A percentile compares a stretch with the other conserved stretches of the same genome.
phyloP scores from a whole-genome alignment of 306 rosid genomes.

The Cucurbita maxima region DNA sequence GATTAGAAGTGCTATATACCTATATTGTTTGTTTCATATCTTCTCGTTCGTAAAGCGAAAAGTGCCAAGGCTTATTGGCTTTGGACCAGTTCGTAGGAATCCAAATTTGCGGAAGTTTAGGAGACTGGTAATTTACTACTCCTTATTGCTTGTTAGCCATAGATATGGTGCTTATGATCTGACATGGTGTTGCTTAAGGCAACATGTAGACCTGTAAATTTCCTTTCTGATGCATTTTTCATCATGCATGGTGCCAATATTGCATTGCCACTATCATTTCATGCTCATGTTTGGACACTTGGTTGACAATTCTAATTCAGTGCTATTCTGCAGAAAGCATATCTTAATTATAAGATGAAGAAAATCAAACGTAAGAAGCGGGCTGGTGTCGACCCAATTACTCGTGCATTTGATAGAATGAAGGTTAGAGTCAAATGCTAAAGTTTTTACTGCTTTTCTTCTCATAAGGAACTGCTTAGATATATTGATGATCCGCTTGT shows the following conservation, averaged over 20 bases:
- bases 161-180: constrained; percentile 1
- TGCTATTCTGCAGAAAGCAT: constrained; percentile 43
- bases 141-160: constrained; percentile 11
- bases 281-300: background rate
- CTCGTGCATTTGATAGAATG: constrained; percentile 78
- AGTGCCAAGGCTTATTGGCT: constrained; percentile 50
- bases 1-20: constrained; percentile 35
- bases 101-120: constrained; percentile 51
- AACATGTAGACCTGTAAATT: background rate
- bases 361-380: constrained; percentile 30
- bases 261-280: background rate
- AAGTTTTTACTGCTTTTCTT: background rate
- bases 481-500: constrained; percentile 18
- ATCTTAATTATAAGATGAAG: constrained; percentile 29
- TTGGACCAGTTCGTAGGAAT: constrained; percentile 62
- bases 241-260: background rate
- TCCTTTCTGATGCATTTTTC: background rate
- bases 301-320: background rate
- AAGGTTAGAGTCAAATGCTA: constrained; percentile 40
- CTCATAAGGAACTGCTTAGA: constrained; percentile 1
- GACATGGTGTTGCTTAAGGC: constrained; percentile 2
- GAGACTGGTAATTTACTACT: constrained; percentile 50
- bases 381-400: constrained; percentile 84
- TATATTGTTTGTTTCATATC: constrained; percentile 45
- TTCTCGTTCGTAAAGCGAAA: constrained; percentile 34